A percentile compares a stretch with the other conserved stretches of the same genome.
These are phyloP conservation scores for Pythium grandisporangium DNA, from an alignment of 352 stramenopile genomes.

Conservation along the genomic window DNA sequence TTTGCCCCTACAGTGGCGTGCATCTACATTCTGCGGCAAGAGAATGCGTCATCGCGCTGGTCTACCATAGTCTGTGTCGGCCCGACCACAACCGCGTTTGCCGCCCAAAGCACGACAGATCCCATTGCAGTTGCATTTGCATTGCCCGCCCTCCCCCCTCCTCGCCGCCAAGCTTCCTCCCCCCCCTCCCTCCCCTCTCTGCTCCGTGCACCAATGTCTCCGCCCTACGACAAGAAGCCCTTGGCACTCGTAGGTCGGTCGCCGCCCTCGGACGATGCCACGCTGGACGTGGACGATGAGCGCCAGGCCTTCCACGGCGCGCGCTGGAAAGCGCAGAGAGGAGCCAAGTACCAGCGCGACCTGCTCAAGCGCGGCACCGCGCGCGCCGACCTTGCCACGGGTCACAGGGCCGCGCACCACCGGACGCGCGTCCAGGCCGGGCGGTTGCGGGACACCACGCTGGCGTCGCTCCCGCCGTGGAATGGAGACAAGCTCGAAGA, in stretches of 20 bases:
- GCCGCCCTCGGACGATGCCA: too few relatives aligned
- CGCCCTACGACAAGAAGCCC: conserved; percentile 9
- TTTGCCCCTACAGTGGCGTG: too few relatives aligned
- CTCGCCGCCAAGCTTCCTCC: background rate
- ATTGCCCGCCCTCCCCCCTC: background rate
- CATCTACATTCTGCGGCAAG: too few relatives aligned
- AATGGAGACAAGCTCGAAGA: conserved; percentile 7
- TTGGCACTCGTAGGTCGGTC: conserved; percentile 1
- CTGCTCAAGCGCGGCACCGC: conserved; percentile 19
- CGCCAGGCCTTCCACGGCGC: conserved; percentile 6
- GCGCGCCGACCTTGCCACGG: too few relatives aligned
- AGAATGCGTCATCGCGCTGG: too few relatives aligned
- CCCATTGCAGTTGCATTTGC: too few relatives aligned
- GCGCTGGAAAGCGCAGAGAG: conserved; percentile 51
- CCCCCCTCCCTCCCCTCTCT: background rate
- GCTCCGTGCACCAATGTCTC: conserved; percentile 7
- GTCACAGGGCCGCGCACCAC: too few relatives aligned
- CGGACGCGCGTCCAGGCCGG: too few relatives aligned
- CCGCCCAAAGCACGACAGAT: too few relatives aligned
- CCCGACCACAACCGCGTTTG: too few relatives aligned
- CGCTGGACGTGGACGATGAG: conserved; percentile 8
- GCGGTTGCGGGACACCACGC: too few relatives aligned
- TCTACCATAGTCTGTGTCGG: too few relatives aligned
- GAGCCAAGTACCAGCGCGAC: conserved; percentile 62
- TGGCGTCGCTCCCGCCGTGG: conserved; percentile 15